phyloP scores from a whole-genome alignment of 257 asterid species.

The Schizonepeta tenuifolia region DNA sequence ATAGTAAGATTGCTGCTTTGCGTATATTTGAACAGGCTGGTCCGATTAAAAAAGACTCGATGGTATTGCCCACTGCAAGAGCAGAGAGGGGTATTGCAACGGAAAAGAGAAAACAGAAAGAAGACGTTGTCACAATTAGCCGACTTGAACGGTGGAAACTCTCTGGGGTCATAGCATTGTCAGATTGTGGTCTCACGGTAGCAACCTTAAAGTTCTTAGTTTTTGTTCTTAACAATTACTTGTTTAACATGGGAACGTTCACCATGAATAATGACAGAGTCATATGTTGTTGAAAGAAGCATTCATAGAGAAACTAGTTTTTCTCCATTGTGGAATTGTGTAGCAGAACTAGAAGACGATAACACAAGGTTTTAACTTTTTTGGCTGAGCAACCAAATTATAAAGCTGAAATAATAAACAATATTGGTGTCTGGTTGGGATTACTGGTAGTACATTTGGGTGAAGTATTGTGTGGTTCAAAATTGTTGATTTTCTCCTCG shows the following conservation, averaged over 20 bases:
- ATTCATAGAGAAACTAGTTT: neutral
- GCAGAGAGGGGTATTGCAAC: conserved; percentile 33
- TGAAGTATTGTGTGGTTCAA: neutral
- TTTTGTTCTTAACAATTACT: neutral
- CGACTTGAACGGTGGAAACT: conserved; percentile 70
- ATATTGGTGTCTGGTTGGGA: neutral
- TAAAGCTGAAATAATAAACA: neutral
- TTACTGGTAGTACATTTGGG: neutral
- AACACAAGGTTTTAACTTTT: neutral
- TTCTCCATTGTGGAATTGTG: neutral
- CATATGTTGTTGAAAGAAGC: neutral
- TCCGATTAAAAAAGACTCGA: conserved; percentile 62
- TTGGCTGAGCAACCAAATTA: neutral
- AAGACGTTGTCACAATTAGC: conserved; percentile 44
- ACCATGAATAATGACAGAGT: neutral
- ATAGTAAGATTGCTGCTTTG: conserved; percentile 11
- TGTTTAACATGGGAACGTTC: neutral
- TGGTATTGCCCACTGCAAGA: conserved; percentile 34
- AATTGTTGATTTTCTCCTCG: conserved; percentile 8
- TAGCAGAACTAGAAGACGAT: neutral
- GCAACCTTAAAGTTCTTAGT: conserved; percentile 8
- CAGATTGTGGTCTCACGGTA: conserved; percentile 67
- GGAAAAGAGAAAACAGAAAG: conserved; percentile 40
- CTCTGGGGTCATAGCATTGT: conserved; percentile 72
- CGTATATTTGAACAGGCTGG: conserved; percentile 56